Evolutionary conservation across 176 grass and related monocot genomes (phyloP).

Genomic region (maize (Zea mays)): Zm-B73-REFERENCE-NAM-5.0 NC_050098.1:157824001-157824500

Average conservation of each 20-base stretch:
- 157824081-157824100: not conserved
- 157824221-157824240: constrained; percentile 98
- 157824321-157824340: not conserved
- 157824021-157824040: no score
- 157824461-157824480: constrained; percentile 3
- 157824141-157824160: constrained; percentile 79
- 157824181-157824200: constrained; percentile 87
- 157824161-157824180: constrained; percentile 82
- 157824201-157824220: constrained; percentile 92
- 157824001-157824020: no score
- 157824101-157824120: not conserved
- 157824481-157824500: constrained; percentile 6
- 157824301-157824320: constrained; percentile 73
- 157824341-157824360: not conserved
- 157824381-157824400: constrained; percentile 75
- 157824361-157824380: not conserved
- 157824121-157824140: constrained; percentile 51
- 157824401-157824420: constrained; percentile 91
- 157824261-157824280: constrained; percentile 94
- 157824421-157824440: constrained; percentile 79
- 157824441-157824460: constrained; percentile 41
- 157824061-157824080: not conserved
- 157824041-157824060: no score
- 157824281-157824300: constrained; percentile 93
- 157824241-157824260: constrained; percentile 84